phyloP scores from a whole-genome alignment of 2,329 filamentous ascomycete genomes.

The Lecanicillium sp. region DNA sequence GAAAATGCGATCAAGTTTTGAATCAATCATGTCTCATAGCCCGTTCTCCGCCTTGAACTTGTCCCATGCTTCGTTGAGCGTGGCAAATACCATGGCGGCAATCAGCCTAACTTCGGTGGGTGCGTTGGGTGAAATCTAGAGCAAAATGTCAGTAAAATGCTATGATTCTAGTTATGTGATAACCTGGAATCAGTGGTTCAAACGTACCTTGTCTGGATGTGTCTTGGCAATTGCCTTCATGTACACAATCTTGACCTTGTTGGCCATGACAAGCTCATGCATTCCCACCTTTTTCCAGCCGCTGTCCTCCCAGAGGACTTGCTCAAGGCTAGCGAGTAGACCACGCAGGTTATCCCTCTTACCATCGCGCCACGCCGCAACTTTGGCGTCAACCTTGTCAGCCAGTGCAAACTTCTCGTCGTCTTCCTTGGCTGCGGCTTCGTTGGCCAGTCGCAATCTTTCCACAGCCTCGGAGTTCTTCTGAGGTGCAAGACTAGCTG shows the following conservation, averaged over 20 bases:
- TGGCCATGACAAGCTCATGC: constrained; percentile 84
- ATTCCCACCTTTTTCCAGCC: constrained; percentile 97
- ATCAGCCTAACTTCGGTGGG: constrained; percentile 58
- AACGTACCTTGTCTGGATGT: constrained; percentile 91
- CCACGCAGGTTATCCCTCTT: constrained; percentile 91
- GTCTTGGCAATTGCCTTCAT: constrained; percentile 99
- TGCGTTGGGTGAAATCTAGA: constrained; percentile 54
- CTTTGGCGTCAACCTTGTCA: constrained; percentile 74
- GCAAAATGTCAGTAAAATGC: constrained; percentile 7
- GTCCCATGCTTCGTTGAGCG: constrained; percentile 65
- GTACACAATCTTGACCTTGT: constrained; percentile 94
- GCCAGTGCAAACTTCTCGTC: constrained; percentile 87
- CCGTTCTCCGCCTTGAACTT: constrained; percentile 64
- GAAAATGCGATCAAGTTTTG: too few species aligned
- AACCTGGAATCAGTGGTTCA: too few species aligned
- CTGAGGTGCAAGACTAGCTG: constrained; percentile 30
- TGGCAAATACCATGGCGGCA: constrained; percentile 56
- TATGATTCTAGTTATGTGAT: too few species aligned
- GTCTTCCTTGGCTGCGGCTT: constrained; percentile 76
- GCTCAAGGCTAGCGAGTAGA: constrained; percentile 76
- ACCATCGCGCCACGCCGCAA: constrained; percentile 77
- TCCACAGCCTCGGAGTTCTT: constrained; percentile 69
- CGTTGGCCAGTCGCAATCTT: constrained; percentile 73
- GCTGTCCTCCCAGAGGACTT: constrained; percentile 81
- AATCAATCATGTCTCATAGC: constrained; percentile 30